Evolutionary conservation across 2,329 filamentous ascomycete genomes (phyloP).

Genomic region (Pseudogymnoascus pannorum): DNA sequence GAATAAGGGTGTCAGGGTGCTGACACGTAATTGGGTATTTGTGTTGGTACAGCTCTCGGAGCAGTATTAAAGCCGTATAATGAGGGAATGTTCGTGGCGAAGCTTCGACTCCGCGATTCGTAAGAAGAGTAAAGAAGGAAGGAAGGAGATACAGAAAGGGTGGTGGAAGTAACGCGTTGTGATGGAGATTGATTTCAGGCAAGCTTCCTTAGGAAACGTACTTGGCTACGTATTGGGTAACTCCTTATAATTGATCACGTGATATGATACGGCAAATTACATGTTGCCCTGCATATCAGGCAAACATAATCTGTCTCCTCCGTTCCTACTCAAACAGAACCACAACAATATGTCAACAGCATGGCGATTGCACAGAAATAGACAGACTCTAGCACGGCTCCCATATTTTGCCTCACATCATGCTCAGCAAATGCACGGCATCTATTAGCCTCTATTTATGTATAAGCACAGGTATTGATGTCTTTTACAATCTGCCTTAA

Average conservation of each 20-base stretch:
- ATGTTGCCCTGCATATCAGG: not conserved
- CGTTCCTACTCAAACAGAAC: not conserved
- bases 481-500: not conserved
- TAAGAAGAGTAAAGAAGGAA: slow-evolving; percentile 8
- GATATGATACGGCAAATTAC: not conserved
- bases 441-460: not conserved
- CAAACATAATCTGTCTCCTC: not conserved
- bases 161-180: slow-evolving; percentile 4
- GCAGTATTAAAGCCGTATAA: slow-evolving; percentile 5
- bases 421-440: not conserved
- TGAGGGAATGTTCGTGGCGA: slow-evolving; percentile 2
- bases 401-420: not conserved
- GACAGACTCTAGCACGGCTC: not conserved
- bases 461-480: not conserved
- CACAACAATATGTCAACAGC: not conserved
- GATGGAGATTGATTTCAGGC: slow-evolving; percentile 8
- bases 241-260: not conserved
- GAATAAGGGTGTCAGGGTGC: slow-evolving; percentile 9
- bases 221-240: slow-evolving; percentile 8
- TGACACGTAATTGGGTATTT: slow-evolving; percentile 10
- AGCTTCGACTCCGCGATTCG: not conserved
- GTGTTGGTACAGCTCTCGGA: slow-evolving; percentile 6
- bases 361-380: slow-evolving; percentile 3
- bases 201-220: slow-evolving; percentile 5
- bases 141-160: slow-evolving; percentile 2